phyloP scores from a whole-genome alignment of 176 grass and related monocot genomes.

The Oryza brachyantha region DNA sequence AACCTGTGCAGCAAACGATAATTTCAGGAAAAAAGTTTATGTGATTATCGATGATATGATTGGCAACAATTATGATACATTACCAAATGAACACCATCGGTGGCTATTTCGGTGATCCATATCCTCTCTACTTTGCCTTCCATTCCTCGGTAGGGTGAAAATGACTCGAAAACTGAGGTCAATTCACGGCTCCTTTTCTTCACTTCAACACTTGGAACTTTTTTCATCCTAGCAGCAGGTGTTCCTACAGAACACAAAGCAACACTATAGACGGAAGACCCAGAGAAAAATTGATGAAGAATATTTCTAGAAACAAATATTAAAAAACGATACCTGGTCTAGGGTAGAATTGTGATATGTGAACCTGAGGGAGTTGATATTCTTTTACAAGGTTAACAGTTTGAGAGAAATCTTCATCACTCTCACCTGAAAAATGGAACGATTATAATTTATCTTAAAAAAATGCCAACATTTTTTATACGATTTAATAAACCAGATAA shows the following conservation, averaged over 20 bases:
- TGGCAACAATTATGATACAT: neutral
- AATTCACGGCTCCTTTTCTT: conserved; percentile 86
- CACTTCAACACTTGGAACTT: conserved; percentile 74
- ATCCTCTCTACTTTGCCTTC: conserved; percentile 67
- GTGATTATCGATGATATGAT: neutral
- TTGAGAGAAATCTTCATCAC: conserved; percentile 83
- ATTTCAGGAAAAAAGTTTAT: conserved; percentile 15
- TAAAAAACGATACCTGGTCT: conserved; percentile 65
- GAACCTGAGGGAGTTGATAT: conserved; percentile 83
- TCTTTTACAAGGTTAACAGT: conserved; percentile 82
- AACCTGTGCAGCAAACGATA: conserved; percentile 46
- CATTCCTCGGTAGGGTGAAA: conserved; percentile 85
- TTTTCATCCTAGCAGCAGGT: conserved; percentile 96
- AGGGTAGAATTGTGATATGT: conserved; percentile 97
- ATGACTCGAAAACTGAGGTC: conserved; percentile 88
- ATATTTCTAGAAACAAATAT: neutral
- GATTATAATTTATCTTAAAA: conserved; percentile 1
- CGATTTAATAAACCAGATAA: neutral
- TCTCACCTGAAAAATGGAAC: conserved; percentile 59
- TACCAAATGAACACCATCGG: conserved; percentile 87
- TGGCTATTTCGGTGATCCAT: conserved; percentile 91
- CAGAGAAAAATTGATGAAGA: neutral
- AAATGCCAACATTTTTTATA: neutral
- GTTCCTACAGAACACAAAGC: conserved; percentile 73
- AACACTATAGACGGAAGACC: neutral